Base-by-base conservation (phyloP, 2,329 filamentous ascomycete genomes). In the Phialophora macrospora region DNA sequence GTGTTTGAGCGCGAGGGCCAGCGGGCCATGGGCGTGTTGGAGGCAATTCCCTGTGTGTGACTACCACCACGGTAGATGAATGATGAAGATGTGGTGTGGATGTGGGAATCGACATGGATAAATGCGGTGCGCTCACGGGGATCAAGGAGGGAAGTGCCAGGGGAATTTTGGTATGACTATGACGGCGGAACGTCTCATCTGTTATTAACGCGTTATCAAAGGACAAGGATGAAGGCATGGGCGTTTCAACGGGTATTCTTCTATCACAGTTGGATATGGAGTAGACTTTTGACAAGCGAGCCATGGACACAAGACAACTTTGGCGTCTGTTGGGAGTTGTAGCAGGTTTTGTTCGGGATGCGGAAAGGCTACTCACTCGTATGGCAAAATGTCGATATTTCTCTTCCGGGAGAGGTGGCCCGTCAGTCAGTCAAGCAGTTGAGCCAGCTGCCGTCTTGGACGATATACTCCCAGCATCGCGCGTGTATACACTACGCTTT, bases 1-100 rank as follows among this genome's bases (percentile, higher is more conserved):
- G 82, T 86, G 8, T 98, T 98, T 76, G 94, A 98, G 79, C 87
- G 82, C 65, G 89, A 98, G 78, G 94, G 93, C 0, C 85, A 84
- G 20, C 86, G 87, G 73, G 95, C 93, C 0, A 88, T 97, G 85
- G 84, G 83, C 56, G 85, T 87, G 5, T 79, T 99, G 61, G 92
- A 95, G 77, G 90, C 89, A 1, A 80, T 96, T 65, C 82, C 90
- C 67, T 81, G 80, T 72, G 75, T 77, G 63, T 80, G 80, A 70
- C 30, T 51, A 60, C 34, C 8, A 52, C n/a, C 7, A 17, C 5
- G 4, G 26, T 6, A 8, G 1, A 30, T 14, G 11, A n/a, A 28
- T 9, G 14, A n/a, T 1, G n/a, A n/a, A 26, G 32, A 60, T 60
- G 20, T n/a, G 26, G 1, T 24, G 24, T 24, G 24, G 3, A 2